Conservation (phyloP, 352 stramenopile species). For the Pythium pectinolyticum region DNA sequence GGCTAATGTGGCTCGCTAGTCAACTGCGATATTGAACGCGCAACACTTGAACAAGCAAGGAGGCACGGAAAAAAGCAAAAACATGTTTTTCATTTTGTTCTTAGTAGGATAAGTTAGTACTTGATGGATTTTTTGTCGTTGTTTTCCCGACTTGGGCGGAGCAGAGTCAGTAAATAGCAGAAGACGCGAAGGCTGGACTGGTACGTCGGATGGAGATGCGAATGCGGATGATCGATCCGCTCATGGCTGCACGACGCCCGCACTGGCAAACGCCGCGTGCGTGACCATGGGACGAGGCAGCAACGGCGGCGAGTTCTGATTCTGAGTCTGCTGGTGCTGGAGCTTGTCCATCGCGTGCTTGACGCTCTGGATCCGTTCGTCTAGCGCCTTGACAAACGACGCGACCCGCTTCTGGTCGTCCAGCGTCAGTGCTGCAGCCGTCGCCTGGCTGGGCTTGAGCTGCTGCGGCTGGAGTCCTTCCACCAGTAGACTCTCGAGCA, state of each 20-base stretch:
- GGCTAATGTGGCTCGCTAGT: background rate
- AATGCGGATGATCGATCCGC: background rate
- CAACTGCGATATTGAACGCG: background rate
- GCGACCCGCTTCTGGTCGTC: constrained; percentile 60
- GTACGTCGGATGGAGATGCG: background rate
- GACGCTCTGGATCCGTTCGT: constrained; percentile 56
- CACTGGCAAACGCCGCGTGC: constrained; percentile 11
- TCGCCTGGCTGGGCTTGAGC: background rate
- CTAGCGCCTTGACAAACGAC: constrained; percentile 46
- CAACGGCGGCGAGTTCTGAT: constrained; percentile 11
- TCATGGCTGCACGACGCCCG: constrained; percentile 8
- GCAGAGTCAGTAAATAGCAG: constrained; percentile 1
- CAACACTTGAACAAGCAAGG: no score
- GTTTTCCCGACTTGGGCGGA: background rate
- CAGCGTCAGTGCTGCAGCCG: constrained; percentile 34
- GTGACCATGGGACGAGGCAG: constrained; percentile 19
- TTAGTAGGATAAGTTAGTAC: constrained; percentile 11
- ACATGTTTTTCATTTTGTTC: constrained; percentile 6
- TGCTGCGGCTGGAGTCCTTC: constrained; percentile 28
- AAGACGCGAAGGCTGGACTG: background rate
- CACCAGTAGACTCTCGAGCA: constrained; percentile 65
- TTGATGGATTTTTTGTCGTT: no score
- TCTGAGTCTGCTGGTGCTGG: constrained; percentile 12
- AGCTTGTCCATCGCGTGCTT: constrained; percentile 21
- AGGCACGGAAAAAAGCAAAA: no score